A percentile compares a stretch with the other conserved stretches of the same genome.
These are phyloP conservation scores for Kingdonia uniflora DNA, from an alignment of 164 flowering plant species.

Conservation along the genomic window DNA sequence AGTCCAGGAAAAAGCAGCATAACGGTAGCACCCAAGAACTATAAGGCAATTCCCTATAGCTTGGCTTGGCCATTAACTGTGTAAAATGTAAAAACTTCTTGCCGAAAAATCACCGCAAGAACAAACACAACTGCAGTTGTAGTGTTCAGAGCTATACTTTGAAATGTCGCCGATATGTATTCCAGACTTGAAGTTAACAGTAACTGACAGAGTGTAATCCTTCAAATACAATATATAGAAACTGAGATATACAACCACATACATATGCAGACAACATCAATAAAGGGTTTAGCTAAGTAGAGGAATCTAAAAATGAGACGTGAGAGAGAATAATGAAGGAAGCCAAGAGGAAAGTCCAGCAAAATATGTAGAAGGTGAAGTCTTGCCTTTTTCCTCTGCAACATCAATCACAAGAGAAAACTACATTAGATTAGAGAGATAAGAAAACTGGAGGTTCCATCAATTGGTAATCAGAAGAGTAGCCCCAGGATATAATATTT, in stretches of 20 bases:
- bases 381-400: conserved; percentile 8
- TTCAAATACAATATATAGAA: neutral
- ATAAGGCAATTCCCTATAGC: conserved; percentile 5
- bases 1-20: conserved; percentile 8
- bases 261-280: too few species aligned
- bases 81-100: conserved; percentile 1
- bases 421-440: neutral
- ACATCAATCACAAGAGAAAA: neutral
- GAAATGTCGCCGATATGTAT: conserved; percentile 3
- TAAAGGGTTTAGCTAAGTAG: too few species aligned
- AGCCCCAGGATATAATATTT: too few species aligned
- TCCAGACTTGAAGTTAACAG: conserved; percentile 7
- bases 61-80: conserved; percentile 6
- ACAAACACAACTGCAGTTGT: neutral
- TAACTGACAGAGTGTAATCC: conserved; percentile 6
- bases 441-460: too few species aligned
- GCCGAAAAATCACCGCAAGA: conserved; percentile 4
- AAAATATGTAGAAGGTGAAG: neutral
- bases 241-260: too few species aligned
- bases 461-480: too few species aligned
- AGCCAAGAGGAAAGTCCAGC: conserved; percentile 10
- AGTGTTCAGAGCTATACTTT: conserved; percentile 2
- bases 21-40: neutral
- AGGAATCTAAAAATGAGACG: too few species aligned
- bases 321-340: conserved; percentile 5